Evolutionary conservation across 2,329 filamentous ascomycete species (phyloP).

Genomic region (Colletotrichum musae): DNA sequence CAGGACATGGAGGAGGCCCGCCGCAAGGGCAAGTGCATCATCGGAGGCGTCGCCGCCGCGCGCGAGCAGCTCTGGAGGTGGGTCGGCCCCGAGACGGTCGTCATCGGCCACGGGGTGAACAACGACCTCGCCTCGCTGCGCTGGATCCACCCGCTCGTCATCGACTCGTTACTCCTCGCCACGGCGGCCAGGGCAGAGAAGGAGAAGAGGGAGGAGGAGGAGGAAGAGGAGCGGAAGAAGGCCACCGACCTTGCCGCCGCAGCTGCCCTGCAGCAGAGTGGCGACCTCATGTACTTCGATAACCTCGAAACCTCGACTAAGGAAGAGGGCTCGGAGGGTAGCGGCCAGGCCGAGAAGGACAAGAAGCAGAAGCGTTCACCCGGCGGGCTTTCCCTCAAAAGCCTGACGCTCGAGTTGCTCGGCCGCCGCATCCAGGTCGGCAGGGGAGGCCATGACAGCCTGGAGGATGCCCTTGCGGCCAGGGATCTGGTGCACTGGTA

Average conservation of each 20-base stretch:
- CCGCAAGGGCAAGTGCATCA: conserved; percentile 47
- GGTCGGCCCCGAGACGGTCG: conserved; percentile 61
- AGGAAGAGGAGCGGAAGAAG: conserved; percentile 36
- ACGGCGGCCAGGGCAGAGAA: conserved; percentile 36
- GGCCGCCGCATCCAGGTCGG: conserved; percentile 56
- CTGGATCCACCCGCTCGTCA: conserved; percentile 61
- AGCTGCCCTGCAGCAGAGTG: not conserved
- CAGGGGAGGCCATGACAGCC: conserved; percentile 56
- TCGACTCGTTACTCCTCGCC: conserved; percentile 61
- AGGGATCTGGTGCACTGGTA: conserved; percentile 59
- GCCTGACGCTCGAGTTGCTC: conserved; percentile 53
- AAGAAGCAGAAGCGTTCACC: conserved; percentile 26
- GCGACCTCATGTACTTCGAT: conserved; percentile 33
- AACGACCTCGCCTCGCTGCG: conserved; percentile 60
- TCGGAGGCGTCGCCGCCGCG: conserved; percentile 59
- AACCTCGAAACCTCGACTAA: not conserved
- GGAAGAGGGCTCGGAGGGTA: not conserved
- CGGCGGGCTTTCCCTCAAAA: conserved; percentile 51
- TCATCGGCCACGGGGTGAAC: conserved; percentile 62
- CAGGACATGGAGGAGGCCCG: conserved; percentile 55
- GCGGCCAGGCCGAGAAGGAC: conserved; percentile 35
- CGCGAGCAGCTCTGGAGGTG: conserved; percentile 59
- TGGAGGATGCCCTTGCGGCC: conserved; percentile 61
- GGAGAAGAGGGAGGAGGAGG: conserved; percentile 38
- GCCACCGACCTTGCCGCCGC: conserved; percentile 1